Evolutionary conservation across 192 early-diverging fungal genomes (phyloP).

Genomic region (Powellomyces hirtus): DNA sequence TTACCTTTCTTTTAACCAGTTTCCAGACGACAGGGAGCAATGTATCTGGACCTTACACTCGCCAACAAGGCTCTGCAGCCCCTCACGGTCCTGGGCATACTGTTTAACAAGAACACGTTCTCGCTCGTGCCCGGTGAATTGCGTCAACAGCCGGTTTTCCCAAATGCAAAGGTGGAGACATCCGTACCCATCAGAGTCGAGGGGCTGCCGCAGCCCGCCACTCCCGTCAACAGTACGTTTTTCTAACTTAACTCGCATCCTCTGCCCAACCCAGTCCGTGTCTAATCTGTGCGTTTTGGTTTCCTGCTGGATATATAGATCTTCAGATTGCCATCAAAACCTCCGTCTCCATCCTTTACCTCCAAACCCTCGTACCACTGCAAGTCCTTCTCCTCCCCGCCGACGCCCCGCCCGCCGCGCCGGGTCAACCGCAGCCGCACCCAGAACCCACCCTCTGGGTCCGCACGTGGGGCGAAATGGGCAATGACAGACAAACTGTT

Average conservation of each 20-base stretch:
- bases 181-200: constrained; percentile 48
- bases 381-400: constrained; percentile 37
- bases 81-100: constrained; percentile 67
- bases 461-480: constrained; percentile 19
- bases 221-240: constrained; percentile 49
- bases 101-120: constrained; percentile 78
- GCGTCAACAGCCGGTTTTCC: constrained; percentile 33
- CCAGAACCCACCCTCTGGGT: constrained; percentile 12
- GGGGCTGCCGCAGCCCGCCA: constrained; percentile 47
- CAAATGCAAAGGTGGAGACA: constrained; percentile 44
- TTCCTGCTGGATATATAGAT: constrained; percentile 23
- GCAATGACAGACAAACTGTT: background rate
- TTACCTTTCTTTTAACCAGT: constrained; percentile 22
- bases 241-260: background rate
- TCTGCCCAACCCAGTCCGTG: background rate
- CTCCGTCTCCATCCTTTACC: constrained; percentile 66
- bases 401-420: background rate
- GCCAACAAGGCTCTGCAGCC: constrained; percentile 50
- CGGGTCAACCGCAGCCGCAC: background rate
- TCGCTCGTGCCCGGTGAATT: constrained; percentile 57
- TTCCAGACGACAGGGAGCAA: constrained; percentile 53
- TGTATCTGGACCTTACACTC: constrained; percentile 66
- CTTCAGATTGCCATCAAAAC: constrained; percentile 72
- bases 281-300: background rate
- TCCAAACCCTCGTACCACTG: constrained; percentile 63